Evolutionary conservation across 1,284 basidiomycete species (phyloP).

Genomic region (Coriolopsis trogii): DNA sequence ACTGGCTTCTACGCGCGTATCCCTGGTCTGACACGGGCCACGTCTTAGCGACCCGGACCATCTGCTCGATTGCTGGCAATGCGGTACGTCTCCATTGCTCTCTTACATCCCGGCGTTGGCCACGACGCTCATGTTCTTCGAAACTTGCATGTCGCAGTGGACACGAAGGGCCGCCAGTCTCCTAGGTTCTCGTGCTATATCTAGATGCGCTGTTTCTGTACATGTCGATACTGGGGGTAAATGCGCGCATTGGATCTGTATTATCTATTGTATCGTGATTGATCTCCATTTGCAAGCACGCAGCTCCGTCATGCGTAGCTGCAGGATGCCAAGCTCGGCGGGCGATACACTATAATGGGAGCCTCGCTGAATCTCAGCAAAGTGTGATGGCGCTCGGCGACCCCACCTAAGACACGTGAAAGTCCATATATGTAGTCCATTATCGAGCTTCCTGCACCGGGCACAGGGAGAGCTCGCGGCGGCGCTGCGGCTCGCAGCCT

Average conservation of each 20-base stretch:
- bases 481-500: too few relatives aligned
- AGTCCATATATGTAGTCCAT: too few relatives aligned
- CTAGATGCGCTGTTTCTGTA: too few relatives aligned
- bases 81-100: not conserved
- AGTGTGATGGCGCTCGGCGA: too few relatives aligned
- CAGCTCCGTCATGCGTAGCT: not conserved
- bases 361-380: too few relatives aligned
- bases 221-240: too few relatives aligned
- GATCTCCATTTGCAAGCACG: not conserved
- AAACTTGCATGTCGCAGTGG: not conserved
- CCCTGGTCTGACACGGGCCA: not conserved
- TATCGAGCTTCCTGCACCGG: too few relatives aligned
- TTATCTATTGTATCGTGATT: not conserved
- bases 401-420: too few relatives aligned
- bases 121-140: too few relatives aligned
- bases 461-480: too few relatives aligned
- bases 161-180: not conserved
- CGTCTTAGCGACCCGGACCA: constrained; percentile 2
- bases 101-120: not conserved
- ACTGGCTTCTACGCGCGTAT: not conserved
- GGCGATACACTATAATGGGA: too few relatives aligned
- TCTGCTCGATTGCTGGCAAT: constrained; percentile 11
- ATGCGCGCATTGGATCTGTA: not conserved
- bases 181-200: not conserved
- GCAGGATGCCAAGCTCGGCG: not conserved